These are phyloP conservation scores for Infundibulicybe gibba DNA, from an alignment of 768 basidiomycete genomes.

Conservation along the genomic window DNA sequence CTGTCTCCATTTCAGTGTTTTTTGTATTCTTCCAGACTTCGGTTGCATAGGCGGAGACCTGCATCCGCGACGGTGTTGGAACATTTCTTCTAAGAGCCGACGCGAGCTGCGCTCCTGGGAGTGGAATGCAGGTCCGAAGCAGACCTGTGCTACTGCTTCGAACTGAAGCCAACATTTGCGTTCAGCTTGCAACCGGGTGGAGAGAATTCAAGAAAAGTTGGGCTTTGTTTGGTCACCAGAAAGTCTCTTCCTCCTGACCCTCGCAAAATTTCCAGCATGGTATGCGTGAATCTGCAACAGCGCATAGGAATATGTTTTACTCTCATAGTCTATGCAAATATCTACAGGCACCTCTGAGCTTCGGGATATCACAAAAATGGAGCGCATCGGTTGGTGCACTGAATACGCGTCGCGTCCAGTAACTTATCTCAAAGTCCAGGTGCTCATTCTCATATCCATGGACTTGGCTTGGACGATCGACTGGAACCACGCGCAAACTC, in stretches of 20 bases:
- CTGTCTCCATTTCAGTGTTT: slow-evolving; percentile 30
- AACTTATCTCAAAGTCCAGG: slow-evolving; percentile 38
- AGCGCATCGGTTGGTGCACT: slow-evolving; percentile 69
- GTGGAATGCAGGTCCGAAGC: slow-evolving; percentile 31
- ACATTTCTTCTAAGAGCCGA: slow-evolving; percentile 9
- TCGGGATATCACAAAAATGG: slow-evolving; percentile 88
- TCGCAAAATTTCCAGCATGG: slow-evolving; percentile 9
- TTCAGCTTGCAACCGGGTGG: slow-evolving; percentile 3
- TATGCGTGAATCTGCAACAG: neutral
- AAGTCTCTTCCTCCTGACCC: slow-evolving; percentile 2
- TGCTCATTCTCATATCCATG: slow-evolving; percentile 93
- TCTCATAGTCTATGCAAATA: slow-evolving; percentile 56
- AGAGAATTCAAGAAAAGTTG: neutral
- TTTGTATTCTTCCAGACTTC: slow-evolving; percentile 32
- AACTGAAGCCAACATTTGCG: slow-evolving; percentile 38
- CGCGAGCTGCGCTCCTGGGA: slow-evolving; percentile 13
- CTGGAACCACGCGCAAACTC: slow-evolving; percentile 86
- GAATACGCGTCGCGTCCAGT: neutral
- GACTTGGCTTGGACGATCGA: slow-evolving; percentile 88
- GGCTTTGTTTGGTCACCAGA: slow-evolving; percentile 7
- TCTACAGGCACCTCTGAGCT: slow-evolving; percentile 75
- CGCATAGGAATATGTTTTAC: neutral
- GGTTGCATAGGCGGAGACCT: slow-evolving; percentile 31
- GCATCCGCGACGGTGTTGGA: slow-evolving; percentile 2
- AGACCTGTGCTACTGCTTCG: slow-evolving; percentile 34